These are phyloP conservation scores for Pichia sp. DNA, from an alignment of 1,139 yeast genomes.

Conservation along the genomic window DNA sequence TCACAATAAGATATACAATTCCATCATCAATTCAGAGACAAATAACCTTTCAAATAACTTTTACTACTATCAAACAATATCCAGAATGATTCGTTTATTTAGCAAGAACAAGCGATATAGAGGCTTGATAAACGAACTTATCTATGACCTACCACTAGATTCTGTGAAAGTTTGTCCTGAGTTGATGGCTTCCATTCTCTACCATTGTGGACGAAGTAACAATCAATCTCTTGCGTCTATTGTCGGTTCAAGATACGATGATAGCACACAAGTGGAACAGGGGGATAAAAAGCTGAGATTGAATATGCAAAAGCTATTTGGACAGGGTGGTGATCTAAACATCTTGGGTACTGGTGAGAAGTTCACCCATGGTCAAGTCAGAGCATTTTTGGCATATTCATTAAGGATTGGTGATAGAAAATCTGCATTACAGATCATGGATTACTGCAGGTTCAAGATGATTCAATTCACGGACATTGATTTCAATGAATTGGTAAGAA, in stretches of 20 bases:
- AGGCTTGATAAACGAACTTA: conserved; percentile 25
- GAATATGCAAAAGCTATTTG: conserved; percentile 4
- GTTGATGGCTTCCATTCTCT: conserved; percentile 30
- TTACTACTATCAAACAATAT: conserved; percentile 25
- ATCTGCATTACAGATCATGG: conserved; percentile 33
- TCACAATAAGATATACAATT: conserved; percentile 23
- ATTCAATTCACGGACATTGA: conserved; percentile 19
- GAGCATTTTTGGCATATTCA: conserved; percentile 34
- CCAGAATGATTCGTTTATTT: conserved; percentile 28
- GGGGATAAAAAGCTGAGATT: conserved; percentile 2
- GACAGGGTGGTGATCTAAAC: conserved; percentile 10
- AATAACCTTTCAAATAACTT: conserved; percentile 24
- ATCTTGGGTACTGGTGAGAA: conserved; percentile 13
- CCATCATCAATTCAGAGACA: conserved; percentile 17
- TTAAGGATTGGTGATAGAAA: conserved; percentile 32
- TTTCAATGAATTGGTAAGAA: conserved; percentile 22
- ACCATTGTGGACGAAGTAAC: conserved; percentile 26
- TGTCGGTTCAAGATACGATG: conserved; percentile 26
- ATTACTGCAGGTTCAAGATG: conserved; percentile 19
- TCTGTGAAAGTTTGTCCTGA: conserved; percentile 31
- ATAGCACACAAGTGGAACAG: conserved; percentile 1
- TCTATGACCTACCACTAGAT: conserved; percentile 29
- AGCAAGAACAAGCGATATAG: conserved; percentile 29
- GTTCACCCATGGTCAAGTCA: conserved; percentile 26
- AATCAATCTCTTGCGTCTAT: conserved; percentile 26